These are phyloP conservation scores for Plectosphaerella sp. DNA, from an alignment of 2,329 filamentous ascomycete genomes.

Conservation along the genomic window DNA sequence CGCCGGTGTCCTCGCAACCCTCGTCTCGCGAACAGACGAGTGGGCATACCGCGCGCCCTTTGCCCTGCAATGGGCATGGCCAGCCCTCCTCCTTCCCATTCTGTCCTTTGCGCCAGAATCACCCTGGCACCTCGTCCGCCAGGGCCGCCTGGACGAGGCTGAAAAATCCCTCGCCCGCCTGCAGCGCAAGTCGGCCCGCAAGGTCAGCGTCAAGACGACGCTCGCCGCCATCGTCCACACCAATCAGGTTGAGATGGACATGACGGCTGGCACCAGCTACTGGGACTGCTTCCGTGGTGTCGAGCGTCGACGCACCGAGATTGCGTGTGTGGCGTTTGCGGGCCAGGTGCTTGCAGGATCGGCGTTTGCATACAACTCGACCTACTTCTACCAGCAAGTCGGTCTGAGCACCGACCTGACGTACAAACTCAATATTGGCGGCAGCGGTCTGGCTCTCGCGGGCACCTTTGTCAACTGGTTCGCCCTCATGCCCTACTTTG, in stretches of 20 bases:
- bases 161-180: conserved; percentile 23
- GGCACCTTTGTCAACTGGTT: conserved; percentile 36
- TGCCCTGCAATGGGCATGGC: conserved; percentile 40
- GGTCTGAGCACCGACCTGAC: conserved; percentile 20
- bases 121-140: conserved; percentile 41
- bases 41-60: conserved; percentile 39
- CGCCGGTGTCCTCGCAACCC: conserved; percentile 30
- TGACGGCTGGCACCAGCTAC: conserved; percentile 28
- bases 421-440: conserved; percentile 23
- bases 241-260: conserved; percentile 27
- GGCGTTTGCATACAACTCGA: conserved; percentile 27
- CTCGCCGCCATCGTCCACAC: conserved; percentile 40
- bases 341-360: conserved; percentile 22
- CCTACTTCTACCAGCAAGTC: conserved; percentile 29
- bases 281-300: conserved; percentile 35
- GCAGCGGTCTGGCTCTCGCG: conserved; percentile 29
- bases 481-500: conserved; percentile 32
- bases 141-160: conserved; percentile 26
- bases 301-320: conserved; percentile 34
- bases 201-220: conserved; percentile 25
- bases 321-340: conserved; percentile 24
- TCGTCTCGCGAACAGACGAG: conserved; percentile 25
- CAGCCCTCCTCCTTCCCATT: conserved; percentile 28
- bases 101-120: conserved; percentile 35
- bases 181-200: conserved; percentile 1